Evolutionary conservation across 2,329 filamentous ascomycete genomes (phyloP), one percentile per base, ranked within the genome.

Genomic region (Trichoderma koningiopsis): DNA sequence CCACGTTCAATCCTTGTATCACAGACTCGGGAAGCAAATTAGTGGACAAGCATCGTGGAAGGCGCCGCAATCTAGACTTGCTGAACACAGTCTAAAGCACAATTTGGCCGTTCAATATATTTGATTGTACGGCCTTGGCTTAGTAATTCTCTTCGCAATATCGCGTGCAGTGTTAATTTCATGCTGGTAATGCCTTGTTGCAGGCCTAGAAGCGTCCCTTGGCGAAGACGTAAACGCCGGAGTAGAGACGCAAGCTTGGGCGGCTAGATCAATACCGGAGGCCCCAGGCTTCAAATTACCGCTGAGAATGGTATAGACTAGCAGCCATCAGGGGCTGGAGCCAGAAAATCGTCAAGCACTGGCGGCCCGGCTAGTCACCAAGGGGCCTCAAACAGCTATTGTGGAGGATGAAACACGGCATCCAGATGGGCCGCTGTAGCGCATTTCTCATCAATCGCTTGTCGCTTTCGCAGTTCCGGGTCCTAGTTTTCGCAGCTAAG

Each of bases 401-500:
- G 62, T 62, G 61, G 57, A 58, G 49, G 68, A 66, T 70, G 68
- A 70, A 70, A 70, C 68, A 67, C 68, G 68, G 68, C 52, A 40
- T 67, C 56, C 33, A 47, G 29, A 43, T 62, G 49, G 49, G 58
- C 58, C 63, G 29, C 16, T 35, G 58, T 55, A 68, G 37, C 58
- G 58, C 37, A 62, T 22, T 47, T 47, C 66, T 29, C 52, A 56
- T 31, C 31, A 29, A 33, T 49, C 58, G 19, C 52, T 29, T 63
- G 57, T 57, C 58, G 52, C 33, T 57, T 49, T 56, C 29, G 40
- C 35, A 40, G 58, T 59, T 57, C 29, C 37, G 52, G 16, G 52
- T 49, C 52, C 37, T 66, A 37, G 52, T 49, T 35, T 57, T 58
- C 22, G 37, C 53, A 33, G 27, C 63, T 67, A 49, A 33, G 40